phyloP scores from a whole-genome alignment of 164 flowering plant species.

The Vitis cinerea region DNA sequence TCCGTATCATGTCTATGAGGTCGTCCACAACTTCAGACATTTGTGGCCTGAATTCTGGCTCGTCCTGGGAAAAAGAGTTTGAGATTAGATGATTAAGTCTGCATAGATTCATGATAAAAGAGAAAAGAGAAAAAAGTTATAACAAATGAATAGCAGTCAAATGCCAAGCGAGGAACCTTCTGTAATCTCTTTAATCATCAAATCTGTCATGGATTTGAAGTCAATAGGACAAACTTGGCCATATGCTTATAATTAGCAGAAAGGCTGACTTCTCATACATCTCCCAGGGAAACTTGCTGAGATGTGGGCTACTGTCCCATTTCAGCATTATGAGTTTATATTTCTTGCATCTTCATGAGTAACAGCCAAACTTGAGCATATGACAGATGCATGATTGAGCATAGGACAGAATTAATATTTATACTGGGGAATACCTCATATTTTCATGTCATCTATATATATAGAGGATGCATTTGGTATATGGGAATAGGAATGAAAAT shows the following conservation, averaged over 20 bases:
- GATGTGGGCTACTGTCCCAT: no score
- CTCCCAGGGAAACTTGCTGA: no score
- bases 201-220: no score
- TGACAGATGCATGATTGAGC: neutral
- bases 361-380: neutral
- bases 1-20: conserved; percentile 60
- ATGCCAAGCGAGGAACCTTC: neutral
- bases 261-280: no score
- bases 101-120: neutral
- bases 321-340: no score
- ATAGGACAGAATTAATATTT: neutral
- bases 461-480: no score
- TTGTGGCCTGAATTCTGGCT: conserved; percentile 88
- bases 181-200: neutral
- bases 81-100: neutral
- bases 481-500: no score
- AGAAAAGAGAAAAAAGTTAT: neutral
- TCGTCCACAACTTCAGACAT: conserved; percentile 95
- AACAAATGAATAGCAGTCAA: neutral
- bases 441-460: neutral
- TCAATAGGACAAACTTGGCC: no score
- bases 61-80: conserved; percentile 45
- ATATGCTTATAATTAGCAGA: no score
- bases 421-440: neutral
- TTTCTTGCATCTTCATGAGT: no score